A percentile compares a stretch with the other conserved stretches of the same genome.
These are phyloP conservation scores for Amanita thiersii DNA, from an alignment of 768 basidiomycete genomes.

Conservation along the genomic window DNA sequence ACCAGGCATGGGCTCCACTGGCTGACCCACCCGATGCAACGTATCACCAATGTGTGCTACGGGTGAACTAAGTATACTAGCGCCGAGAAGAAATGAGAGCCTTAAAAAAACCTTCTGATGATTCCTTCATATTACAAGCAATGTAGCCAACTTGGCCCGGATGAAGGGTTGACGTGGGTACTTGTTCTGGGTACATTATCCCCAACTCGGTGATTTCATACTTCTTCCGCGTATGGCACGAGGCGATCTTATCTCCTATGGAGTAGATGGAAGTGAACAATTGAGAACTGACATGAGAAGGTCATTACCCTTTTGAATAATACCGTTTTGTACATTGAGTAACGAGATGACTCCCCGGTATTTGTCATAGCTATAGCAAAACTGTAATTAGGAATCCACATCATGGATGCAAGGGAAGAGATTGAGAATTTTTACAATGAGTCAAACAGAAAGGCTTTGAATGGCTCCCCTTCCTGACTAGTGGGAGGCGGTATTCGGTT, in stretches of 20 bases:
- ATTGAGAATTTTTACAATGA: conserved; percentile 56
- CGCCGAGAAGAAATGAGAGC: conserved; percentile 1
- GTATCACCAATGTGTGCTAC: conserved; percentile 94
- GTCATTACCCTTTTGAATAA: conserved; percentile 66
- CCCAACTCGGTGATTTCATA: conserved; percentile 89
- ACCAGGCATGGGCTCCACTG: conserved; percentile 79
- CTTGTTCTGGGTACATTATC: conserved; percentile 84
- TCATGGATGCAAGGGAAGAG: conserved; percentile 2
- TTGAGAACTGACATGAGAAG: too few species aligned
- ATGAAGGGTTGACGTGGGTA: conserved; percentile 56
- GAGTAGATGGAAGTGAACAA: conserved; percentile 1
- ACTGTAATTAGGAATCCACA: conserved; percentile 10
- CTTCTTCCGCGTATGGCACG: conserved; percentile 75
- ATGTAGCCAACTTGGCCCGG: conserved; percentile 85
- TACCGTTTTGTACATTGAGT: conserved; percentile 73
- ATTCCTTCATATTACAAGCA: conserved; percentile 97
- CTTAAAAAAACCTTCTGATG: conserved; percentile 83
- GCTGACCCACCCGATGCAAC: conserved; percentile 63
- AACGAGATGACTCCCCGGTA: conserved; percentile 95
- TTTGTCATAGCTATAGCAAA: conserved; percentile 73
- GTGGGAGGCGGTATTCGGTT: conserved; percentile 78
- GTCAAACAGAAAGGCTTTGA: conserved; percentile 90
- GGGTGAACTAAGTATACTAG: conserved; percentile 3
- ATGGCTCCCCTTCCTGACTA: conserved; percentile 39
- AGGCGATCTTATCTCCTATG: conserved; percentile 83